Evolutionary conservation across 805 yeast species (phyloP), one percentile per base, ranked within the genome.

Genomic region (Nakazawaea holstii): DNA sequence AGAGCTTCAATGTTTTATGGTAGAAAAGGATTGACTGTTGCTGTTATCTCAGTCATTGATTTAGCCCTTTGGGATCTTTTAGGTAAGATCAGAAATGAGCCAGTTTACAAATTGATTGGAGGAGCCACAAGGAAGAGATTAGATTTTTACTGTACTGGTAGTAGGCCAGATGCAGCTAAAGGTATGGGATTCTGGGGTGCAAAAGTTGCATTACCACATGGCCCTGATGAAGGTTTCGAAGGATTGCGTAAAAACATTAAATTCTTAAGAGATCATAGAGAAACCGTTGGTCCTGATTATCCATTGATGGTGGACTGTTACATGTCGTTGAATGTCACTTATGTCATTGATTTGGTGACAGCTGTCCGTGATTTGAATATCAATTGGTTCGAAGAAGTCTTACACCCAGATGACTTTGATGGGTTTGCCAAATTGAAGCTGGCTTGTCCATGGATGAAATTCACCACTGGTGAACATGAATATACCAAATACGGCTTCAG

Each of bases 381-480:
- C 57, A 74, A 74, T 62, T 74, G 79, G 79, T 73, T 70, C 60
- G 79, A 74, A 55, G 79, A 74, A 56, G 73, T 71, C 28, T 62
- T 73, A 43, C 77, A 72, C 54, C 79, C 79, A 42, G 79, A 74
- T 58, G 79, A 74, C 55, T 62, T 64, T 53, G 78, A 73, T 45
- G 78, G 78, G 5, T 74, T 66, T 55, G 73, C 69, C 13, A 64
- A 58, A 50, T 58, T 74, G 46, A 73, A 73, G 62, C 62, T 68
- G 49, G 78, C 79, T 10, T 69, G 67, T 51, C 77, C 78, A 49
- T 60, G 65, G 49, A 61, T 69, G 54, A 74, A 74, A 55, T 72
- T 73, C 65, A 74, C 78, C 49, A 74, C 79, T 37, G 79, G 78
- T 52, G 79, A 74, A 59, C 79, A 74, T 55, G 79, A 74, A 54